Percentiles rank a stretch among this genome's conserved stretches.
These are phyloP conservation scores for Athelia sp. DNA, from an alignment of 1,284 basidiomycete species.

Conservation along the genomic window DNA sequence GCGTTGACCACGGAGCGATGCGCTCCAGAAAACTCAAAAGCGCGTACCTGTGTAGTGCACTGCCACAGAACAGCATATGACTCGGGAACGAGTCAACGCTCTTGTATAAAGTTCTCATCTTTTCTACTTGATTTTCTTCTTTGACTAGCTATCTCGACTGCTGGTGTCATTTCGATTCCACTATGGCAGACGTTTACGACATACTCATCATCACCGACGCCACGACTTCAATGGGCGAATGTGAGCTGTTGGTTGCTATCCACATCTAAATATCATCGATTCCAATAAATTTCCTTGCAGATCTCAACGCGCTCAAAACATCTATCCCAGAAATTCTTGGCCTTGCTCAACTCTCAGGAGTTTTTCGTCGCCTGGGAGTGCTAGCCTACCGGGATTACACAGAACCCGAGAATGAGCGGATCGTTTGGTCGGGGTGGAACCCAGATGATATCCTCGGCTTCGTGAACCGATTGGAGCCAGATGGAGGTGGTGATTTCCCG, in stretches of 20 bases:
- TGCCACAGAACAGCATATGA: too few species aligned
- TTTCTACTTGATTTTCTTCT: too few species aligned
- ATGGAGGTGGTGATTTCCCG: conserved; percentile 19
- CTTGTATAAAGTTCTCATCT: too few species aligned
- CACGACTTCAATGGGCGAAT: conserved; percentile 12
- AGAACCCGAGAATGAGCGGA: conserved; percentile 9
- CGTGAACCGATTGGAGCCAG: conserved; percentile 8
- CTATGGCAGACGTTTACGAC: conserved; percentile 7
- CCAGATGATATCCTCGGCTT: conserved; percentile 11
- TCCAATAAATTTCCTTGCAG: conserved; percentile 3
- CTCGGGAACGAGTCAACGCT: too few species aligned
- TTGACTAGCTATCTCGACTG: too few species aligned
- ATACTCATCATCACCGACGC: conserved; percentile 14
- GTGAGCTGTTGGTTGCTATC: conserved; percentile 3
- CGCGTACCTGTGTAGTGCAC: too few species aligned
- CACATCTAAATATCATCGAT: too few species aligned
- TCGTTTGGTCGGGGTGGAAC: conserved; percentile 20
- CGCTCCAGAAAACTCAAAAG: too few species aligned
- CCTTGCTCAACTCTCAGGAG: conserved; percentile 17
- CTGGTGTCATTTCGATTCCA: too few species aligned
- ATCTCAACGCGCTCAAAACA: conserved; percentile 13
- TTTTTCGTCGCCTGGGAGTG: conserved; percentile 19
- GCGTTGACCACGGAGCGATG: too few species aligned
- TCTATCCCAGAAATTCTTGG: conserved; percentile 19
- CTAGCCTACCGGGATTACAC: conserved; percentile 20